A percentile compares a stretch with the other conserved stretches of the same genome.
These are phyloP conservation scores for Cardamine chenopodiifolia DNA, from an alignment of 345 rosid species.

Conservation along the genomic window DNA sequence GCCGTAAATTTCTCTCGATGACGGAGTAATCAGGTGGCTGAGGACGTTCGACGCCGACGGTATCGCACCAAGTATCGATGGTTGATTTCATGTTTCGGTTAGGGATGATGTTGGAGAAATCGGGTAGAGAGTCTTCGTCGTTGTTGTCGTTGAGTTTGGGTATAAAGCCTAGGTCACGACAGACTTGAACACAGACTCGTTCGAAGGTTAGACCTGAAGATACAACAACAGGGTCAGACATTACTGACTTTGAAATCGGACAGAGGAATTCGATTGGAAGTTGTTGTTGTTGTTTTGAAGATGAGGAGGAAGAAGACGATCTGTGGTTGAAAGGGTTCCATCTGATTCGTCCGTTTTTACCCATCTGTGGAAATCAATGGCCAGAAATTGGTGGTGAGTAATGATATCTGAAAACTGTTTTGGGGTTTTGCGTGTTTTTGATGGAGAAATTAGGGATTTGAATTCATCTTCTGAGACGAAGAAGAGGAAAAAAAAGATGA, in stretches of 20 bases:
- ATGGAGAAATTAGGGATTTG: slow-evolving; percentile 16
- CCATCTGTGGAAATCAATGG: slow-evolving; percentile 49
- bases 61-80: slow-evolving; percentile 65
- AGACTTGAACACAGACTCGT: slow-evolving; percentile 64
- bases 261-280: slow-evolving; percentile 72
- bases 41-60: slow-evolving; percentile 44
- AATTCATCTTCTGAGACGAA: slow-evolving; percentile 8
- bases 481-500: neutral
- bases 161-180: slow-evolving; percentile 50
- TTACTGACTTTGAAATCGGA: slow-evolving; percentile 63
- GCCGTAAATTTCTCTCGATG: slow-evolving; percentile 52
- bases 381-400: neutral
- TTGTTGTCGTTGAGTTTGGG: slow-evolving; percentile 54
- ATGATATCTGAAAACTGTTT: neutral
- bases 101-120: slow-evolving; percentile 67
- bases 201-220: slow-evolving; percentile 91
- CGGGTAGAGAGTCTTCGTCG: slow-evolving; percentile 54
- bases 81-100: slow-evolving; percentile 68
- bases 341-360: slow-evolving; percentile 59
- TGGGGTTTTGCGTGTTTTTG: neutral
- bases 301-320: slow-evolving; percentile 32
- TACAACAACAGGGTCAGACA: slow-evolving; percentile 85
- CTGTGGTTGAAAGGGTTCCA: slow-evolving; percentile 68
- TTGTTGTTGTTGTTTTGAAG: slow-evolving; percentile 15
- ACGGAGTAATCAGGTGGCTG: slow-evolving; percentile 51